Conservation (phyloP, 73 alveolate genomes). For the Urostyla sp. region DNA sequence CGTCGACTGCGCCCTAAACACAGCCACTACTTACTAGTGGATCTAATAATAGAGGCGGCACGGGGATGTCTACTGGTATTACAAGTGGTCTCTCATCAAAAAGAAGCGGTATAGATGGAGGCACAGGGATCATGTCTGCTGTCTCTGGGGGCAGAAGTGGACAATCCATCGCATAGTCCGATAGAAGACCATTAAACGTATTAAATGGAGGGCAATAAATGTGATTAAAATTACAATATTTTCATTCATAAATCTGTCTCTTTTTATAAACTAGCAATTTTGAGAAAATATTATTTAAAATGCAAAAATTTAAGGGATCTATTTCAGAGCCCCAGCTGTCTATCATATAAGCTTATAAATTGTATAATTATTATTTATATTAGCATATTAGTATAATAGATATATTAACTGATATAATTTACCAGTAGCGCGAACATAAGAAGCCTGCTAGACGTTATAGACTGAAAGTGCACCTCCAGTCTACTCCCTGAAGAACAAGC, state of each 20-base stretch:
- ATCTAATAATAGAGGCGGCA: background rate
- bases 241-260: conserved; percentile 26
- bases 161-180: background rate
- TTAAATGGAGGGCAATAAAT: background rate
- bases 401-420: conserved; percentile 28
- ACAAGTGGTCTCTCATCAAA: background rate
- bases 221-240: background rate
- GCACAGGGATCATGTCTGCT: background rate
- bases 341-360: too few species aligned
- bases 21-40: conserved; percentile 15
- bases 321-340: conserved; percentile 57
- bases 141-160: conserved; percentile 14
- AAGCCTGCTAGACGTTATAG: conserved; percentile 17
- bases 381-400: background rate
- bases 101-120: background rate
- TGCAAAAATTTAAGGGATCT: conserved; percentile 29
- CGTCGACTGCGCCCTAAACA: too few species aligned
- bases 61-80: background rate
- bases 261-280: background rate
- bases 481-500: background rate
- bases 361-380: too few species aligned
- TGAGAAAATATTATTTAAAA: background rate
- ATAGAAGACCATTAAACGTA: conserved; percentile 26
- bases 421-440: conserved; percentile 1
- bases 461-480: conserved; percentile 8